Percentiles rank a stretch among this genome's conserved stretches.
phyloP scores from a whole-genome alignment of 1,284 basidiomycete species.

The Coniophora puteana region DNA sequence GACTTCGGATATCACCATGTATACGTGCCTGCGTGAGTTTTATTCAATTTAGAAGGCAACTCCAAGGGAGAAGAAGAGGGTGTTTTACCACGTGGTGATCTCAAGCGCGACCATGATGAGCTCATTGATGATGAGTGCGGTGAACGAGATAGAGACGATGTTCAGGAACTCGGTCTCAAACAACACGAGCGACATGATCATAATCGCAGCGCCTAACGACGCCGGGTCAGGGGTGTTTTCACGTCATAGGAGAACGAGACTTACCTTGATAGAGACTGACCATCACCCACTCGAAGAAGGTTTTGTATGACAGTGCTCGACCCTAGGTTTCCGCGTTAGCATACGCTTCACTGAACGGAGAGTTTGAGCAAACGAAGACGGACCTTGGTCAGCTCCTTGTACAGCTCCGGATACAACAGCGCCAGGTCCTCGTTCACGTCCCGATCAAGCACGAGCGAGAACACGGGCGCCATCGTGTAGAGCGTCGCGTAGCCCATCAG shows the following conservation, averaged over 20 bases:
- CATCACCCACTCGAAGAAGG: slow-evolving; percentile 98
- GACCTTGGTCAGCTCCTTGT: slow-evolving; percentile 96
- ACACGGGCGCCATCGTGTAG: slow-evolving; percentile 99
- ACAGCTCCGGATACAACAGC: slow-evolving; percentile 94
- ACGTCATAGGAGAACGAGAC: slow-evolving; percentile 10
- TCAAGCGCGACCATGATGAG: slow-evolving; percentile 98
- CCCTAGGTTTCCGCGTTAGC: slow-evolving; percentile 49
- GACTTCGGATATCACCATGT: slow-evolving; percentile 94
- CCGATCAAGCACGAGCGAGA: slow-evolving; percentile 92
- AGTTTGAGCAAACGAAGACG: slow-evolving; percentile 1
- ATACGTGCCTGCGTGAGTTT: slow-evolving; percentile 93
- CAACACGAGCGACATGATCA: slow-evolving; percentile 94
- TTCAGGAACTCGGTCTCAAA: slow-evolving; percentile 99
- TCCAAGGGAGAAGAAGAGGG: slow-evolving; percentile 2
- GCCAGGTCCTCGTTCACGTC: slow-evolving; percentile 97
- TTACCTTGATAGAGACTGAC: slow-evolving; percentile 96
- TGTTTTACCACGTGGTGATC: slow-evolving; percentile 90
- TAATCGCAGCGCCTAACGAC: slow-evolving; percentile 85
- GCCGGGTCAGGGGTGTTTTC: background rate
- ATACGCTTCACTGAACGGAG: no score
- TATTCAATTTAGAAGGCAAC: slow-evolving; percentile 8
- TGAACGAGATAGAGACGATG: slow-evolving; percentile 98
- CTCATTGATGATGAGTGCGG: slow-evolving; percentile 94
- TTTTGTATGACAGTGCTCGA: slow-evolving; percentile 90
- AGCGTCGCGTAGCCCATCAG: slow-evolving; percentile 98